Evolutionary conservation across 2,329 filamentous ascomycete genomes (phyloP).

Genomic region (Cladosporium sp.): DNA sequence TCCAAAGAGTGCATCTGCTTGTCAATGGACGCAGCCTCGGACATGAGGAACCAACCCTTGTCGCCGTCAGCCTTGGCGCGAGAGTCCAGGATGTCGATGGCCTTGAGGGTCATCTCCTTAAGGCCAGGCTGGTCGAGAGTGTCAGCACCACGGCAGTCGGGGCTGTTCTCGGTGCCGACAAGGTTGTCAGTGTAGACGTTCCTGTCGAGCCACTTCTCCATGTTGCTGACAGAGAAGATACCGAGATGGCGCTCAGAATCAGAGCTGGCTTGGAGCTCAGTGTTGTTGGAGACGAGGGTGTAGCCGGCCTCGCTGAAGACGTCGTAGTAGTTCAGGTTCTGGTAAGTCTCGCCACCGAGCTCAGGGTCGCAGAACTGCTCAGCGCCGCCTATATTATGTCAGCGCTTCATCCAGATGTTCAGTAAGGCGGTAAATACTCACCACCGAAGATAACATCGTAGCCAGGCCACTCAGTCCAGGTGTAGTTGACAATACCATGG

Average conservation of each 20-base stretch:
- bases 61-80: conserved; percentile 49
- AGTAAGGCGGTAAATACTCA: not conserved
- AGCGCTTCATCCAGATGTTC: not conserved
- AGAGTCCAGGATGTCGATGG: conserved; percentile 70
- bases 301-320: conserved; percentile 71
- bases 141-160: conserved; percentile 58
- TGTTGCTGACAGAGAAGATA: conserved; percentile 69
- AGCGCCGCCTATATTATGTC: conserved; percentile 52
- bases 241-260: conserved; percentile 65
- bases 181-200: conserved; percentile 75
- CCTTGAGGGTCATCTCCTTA: conserved; percentile 87
- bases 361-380: conserved; percentile 64
- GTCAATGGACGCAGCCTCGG: conserved; percentile 78
- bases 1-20: conserved; percentile 87
- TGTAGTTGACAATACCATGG: conserved; percentile 73
- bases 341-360: conserved; percentile 59
- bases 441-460: conserved; percentile 75
- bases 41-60: conserved; percentile 83
- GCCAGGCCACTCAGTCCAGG: conserved; percentile 70
- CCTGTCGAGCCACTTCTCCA: conserved; percentile 82
- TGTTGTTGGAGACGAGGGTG: conserved; percentile 69
- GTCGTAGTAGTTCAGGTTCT: conserved; percentile 67
- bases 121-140: conserved; percentile 75
- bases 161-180: conserved; percentile 61
- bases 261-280: conserved; percentile 56